Base-by-base conservation (phyloP, 441 rosid genomes). In the Dalechampia spathulata region DNA sequence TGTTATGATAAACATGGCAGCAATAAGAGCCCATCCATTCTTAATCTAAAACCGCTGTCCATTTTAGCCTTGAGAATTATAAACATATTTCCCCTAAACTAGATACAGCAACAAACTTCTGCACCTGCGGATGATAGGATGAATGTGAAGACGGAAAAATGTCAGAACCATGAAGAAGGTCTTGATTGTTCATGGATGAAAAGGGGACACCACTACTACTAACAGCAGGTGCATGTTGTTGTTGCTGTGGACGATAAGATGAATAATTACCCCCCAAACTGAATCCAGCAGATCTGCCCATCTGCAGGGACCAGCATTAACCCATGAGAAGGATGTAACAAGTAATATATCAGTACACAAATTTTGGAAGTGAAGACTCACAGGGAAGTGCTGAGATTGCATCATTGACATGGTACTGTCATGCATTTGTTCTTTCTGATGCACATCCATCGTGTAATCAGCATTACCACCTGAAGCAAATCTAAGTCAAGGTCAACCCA, bases 371-470 rank as follows among this genome's bases (percentile, higher is more conserved):
- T 54, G 48, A 52, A 13, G 28, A 68, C 99, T 76, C 75, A 93
- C 99, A 57, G 93, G 75, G 74, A 85, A 92, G 70, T 86, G 89
- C 78, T 93, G 99, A 63, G 99, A 81, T 72, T 85, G 99, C 87
- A 87, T 90, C 90, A 87, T 79, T 47, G 87, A 75, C 70, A 87
- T 62, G 23, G 96, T 49, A 71, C 79, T 90, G 48, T 93, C 97
- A 72, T 90, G 96, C 71, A 83, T 78, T 78, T 87, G 97, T 53
- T 93, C 99, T 71, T 90, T 93, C 73, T 81, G 95, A 69, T 93
- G 99, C 78, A 93, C 59, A 73, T 87, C 99, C 83, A 87, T 83
- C 16, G 72, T 55, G 71, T 87, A 90, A 69, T 93, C 99, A 66
- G 95, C 87, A 77, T 71, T 87, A 51, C 83, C 83, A 58, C 98